These are phyloP conservation scores for Pseudoscleropodium purum DNA, from an alignment of 225 moss, liverwort and hornwort genomes.

Conservation along the genomic window DNA sequence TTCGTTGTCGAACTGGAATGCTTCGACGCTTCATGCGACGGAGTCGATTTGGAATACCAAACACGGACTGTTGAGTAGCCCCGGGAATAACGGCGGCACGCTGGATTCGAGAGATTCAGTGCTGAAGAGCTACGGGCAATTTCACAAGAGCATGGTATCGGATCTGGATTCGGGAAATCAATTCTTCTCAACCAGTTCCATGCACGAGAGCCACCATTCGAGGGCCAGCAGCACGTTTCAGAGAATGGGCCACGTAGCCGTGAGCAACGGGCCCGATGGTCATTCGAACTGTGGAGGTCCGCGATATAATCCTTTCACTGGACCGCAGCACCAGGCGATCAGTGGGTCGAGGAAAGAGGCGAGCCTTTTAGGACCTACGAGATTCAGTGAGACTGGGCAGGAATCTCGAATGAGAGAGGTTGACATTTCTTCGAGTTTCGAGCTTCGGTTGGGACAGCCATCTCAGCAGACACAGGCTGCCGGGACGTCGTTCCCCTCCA, in stretches of 20 bases:
- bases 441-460: conserved; percentile 87
- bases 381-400: conserved; percentile 33
- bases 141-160: conserved; percentile 29
- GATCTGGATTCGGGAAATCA: conserved; percentile 19
- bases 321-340: conserved; percentile 36
- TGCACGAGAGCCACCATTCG: conserved; percentile 15
- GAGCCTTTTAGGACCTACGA: background rate
- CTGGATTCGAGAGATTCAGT: conserved; percentile 39
- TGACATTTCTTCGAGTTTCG: conserved; percentile 67
- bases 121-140: conserved; percentile 43
- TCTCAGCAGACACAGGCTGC: conserved; percentile 69
- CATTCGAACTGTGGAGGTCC: conserved; percentile 44
- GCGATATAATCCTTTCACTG: background rate
- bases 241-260: conserved; percentile 23
- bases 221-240: conserved; percentile 21
- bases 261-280: conserved; percentile 40
- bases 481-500: conserved; percentile 42
- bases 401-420: conserved; percentile 43
- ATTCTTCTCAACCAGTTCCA: background rate
- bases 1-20: conserved; percentile 41
- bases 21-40: conserved; percentile 30
- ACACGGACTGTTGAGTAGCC: conserved; percentile 7
- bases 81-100: conserved; percentile 21
- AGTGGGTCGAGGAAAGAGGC: conserved; percentile 17
- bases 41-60: conserved; percentile 42